These are phyloP conservation scores for Chrysanthemum seticuspe DNA, from an alignment of 129 eudicot species.

Conservation along the genomic window DNA sequence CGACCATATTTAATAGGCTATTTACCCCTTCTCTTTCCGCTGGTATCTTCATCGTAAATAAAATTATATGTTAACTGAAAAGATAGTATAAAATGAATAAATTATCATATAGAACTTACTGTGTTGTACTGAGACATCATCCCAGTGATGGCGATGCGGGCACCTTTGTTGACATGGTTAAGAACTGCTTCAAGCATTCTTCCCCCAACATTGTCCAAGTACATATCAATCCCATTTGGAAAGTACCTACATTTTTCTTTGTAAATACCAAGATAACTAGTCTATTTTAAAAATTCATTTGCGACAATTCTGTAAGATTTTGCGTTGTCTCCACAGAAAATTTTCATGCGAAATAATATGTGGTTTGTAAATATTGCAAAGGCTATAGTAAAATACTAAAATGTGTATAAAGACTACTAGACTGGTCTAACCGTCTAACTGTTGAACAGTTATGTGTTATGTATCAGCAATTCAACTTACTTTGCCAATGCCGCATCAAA, in stretches of 20 bases:
- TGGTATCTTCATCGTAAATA: conserved; percentile 24
- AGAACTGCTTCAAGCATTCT: conserved; percentile 47
- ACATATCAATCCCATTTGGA: conserved; percentile 48
- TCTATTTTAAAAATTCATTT: not conserved
- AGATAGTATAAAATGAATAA: not conserved
- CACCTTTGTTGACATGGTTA: conserved; percentile 40
- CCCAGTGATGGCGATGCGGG: conserved; percentile 43
- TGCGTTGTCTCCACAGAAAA: too few species aligned
- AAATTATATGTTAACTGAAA: not conserved
- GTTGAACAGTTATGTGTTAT: too few species aligned
- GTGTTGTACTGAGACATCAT: conserved; percentile 50
- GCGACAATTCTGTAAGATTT: too few species aligned
- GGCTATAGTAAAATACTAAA: too few species aligned
- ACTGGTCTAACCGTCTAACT: too few species aligned
- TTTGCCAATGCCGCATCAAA: conserved; percentile 39
- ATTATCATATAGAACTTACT: conserved; percentile 21
- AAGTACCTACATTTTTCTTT: conserved; percentile 37
- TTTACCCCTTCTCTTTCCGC: conserved; percentile 45
- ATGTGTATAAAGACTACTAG: too few species aligned
- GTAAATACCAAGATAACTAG: not conserved
- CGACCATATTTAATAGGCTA: conserved; percentile 39
- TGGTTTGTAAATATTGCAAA: too few species aligned
- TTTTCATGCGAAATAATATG: too few species aligned
- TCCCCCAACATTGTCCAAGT: conserved; percentile 52
- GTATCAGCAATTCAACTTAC: conserved; percentile 23